Conservation (phyloP, 1,284 basidiomycete species). For the Exsudoporus floridanus region DNA sequence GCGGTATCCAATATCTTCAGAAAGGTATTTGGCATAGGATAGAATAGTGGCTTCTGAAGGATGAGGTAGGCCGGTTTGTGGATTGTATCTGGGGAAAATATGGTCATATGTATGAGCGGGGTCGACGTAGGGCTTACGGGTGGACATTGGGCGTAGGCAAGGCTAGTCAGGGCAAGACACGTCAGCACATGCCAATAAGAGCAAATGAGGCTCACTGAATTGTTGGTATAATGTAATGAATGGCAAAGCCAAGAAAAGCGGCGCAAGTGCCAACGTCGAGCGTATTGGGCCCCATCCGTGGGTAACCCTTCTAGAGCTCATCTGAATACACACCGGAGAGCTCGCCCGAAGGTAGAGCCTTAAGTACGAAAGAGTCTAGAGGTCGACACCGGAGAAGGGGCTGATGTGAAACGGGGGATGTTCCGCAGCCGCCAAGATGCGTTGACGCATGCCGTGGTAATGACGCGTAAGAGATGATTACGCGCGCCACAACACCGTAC, state of each 20-base stretch:
- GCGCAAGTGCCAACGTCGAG: slow-evolving; percentile 46
- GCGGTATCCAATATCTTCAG: slow-evolving; percentile 87
- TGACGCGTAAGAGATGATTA: not conserved
- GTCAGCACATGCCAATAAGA: not conserved
- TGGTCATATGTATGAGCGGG: not conserved
- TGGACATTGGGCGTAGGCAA: slow-evolving; percentile 42
- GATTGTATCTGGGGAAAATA: slow-evolving; percentile 45
- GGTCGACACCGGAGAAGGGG: not conserved
- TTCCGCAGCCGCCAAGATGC: no score
- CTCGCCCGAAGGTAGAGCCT: no score
- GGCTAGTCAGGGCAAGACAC: slow-evolving; percentile 25
- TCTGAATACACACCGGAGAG: not conserved
- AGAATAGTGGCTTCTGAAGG: slow-evolving; percentile 71
- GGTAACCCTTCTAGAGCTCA: slow-evolving; percentile 8
- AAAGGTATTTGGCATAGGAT: slow-evolving; percentile 59
- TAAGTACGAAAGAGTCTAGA: not conserved
- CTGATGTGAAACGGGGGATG: not conserved
- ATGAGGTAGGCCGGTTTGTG: slow-evolving; percentile 58
- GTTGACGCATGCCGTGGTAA: not conserved
- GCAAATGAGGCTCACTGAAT: slow-evolving; percentile 34
- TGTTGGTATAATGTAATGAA: slow-evolving; percentile 46
- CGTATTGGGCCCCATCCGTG: slow-evolving; percentile 45
- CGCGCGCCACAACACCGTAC: not conserved
- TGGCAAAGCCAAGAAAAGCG: slow-evolving; percentile 45
- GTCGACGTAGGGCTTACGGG: slow-evolving; percentile 32